These are phyloP conservation scores for Fusarium poae DNA, from an alignment of 2,329 filamentous ascomycete genomes.

Conservation along the genomic window DNA sequence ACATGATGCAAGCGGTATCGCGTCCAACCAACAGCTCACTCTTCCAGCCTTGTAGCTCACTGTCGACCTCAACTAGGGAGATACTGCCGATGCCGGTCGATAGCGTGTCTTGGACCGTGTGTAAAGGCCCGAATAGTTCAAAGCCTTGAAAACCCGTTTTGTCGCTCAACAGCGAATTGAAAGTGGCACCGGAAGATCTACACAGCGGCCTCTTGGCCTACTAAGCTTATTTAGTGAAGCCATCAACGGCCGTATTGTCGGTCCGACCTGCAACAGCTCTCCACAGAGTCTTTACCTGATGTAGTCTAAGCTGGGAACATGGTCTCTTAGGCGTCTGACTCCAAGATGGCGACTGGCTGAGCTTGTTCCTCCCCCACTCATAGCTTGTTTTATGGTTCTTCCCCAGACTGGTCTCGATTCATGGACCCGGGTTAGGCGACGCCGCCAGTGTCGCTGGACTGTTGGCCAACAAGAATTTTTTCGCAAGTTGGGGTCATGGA, in stretches of 20 bases:
- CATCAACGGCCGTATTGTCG: conserved; percentile 32
- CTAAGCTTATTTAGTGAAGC: conserved; percentile 29
- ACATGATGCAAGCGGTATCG: neutral
- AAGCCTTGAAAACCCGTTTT: conserved; percentile 13
- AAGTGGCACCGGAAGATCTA: conserved; percentile 25
- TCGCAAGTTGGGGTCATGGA: conserved; percentile 12
- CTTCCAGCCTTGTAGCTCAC: conserved; percentile 13
- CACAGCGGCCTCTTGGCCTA: conserved; percentile 11
- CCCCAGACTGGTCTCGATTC: conserved; percentile 34
- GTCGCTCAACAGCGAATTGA: neutral
- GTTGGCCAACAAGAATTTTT: conserved; percentile 21
- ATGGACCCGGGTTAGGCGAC: conserved; percentile 20
- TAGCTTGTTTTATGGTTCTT: conserved; percentile 44
- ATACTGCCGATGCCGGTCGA: conserved; percentile 30
- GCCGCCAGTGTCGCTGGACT: neutral
- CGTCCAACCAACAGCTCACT: neutral
- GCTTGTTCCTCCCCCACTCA: neutral
- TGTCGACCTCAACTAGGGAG: conserved; percentile 14
- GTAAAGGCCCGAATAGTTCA: conserved; percentile 32
- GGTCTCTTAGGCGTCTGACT: conserved; percentile 1
- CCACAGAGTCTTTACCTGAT: conserved; percentile 19
- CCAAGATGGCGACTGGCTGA: neutral
- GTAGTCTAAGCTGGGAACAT: neutral
- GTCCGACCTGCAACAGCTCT: conserved; percentile 27
- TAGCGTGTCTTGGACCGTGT: conserved; percentile 15